Percentiles rank a stretch among this genome's conserved stretches.
phyloP scores from a whole-genome alignment of 305 asterid genomes.

The Coffea humblotiana region DNA sequence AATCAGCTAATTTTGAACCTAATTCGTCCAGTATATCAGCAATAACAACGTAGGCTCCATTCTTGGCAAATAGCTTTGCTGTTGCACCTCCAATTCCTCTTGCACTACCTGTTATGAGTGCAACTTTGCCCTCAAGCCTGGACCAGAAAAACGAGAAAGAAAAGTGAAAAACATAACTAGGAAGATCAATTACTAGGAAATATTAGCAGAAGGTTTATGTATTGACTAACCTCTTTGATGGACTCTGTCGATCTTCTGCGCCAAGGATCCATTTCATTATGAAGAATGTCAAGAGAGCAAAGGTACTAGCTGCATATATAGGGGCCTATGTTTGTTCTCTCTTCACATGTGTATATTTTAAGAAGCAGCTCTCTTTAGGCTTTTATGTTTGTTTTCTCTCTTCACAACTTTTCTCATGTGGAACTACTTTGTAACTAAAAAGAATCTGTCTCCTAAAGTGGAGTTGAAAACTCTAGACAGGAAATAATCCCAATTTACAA shows the following conservation, averaged over 20 bases:
- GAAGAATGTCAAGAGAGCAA: not conserved
- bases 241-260: not conserved
- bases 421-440: slow-evolving; percentile 23
- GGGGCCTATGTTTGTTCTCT: too few relatives aligned
- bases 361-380: slow-evolving; percentile 4
- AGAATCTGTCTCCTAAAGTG: not conserved
- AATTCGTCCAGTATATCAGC: slow-evolving; percentile 67
- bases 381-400: not conserved
- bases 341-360: not conserved
- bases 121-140: slow-evolving; percentile 66
- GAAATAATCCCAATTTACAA: not conserved
- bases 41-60: slow-evolving; percentile 73
- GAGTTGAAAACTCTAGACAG: not conserved
- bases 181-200: not conserved
- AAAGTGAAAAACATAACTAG: too few relatives aligned
- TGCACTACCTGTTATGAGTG: slow-evolving; percentile 85
- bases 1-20: slow-evolving; percentile 55
- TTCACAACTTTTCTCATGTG: slow-evolving; percentile 10
- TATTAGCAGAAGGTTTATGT: too few relatives aligned
- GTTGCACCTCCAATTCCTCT: slow-evolving; percentile 94
- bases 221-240: slow-evolving; percentile 28
- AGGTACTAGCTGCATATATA: not conserved
- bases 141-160: too few relatives aligned
- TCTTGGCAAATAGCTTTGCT: slow-evolving; percentile 54
- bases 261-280: slow-evolving; percentile 23